A percentile compares a stretch with the other conserved stretches of the same genome.
phyloP scores from a whole-genome alignment of 345 rosid genomes.

The Murraya koenigii region DNA sequence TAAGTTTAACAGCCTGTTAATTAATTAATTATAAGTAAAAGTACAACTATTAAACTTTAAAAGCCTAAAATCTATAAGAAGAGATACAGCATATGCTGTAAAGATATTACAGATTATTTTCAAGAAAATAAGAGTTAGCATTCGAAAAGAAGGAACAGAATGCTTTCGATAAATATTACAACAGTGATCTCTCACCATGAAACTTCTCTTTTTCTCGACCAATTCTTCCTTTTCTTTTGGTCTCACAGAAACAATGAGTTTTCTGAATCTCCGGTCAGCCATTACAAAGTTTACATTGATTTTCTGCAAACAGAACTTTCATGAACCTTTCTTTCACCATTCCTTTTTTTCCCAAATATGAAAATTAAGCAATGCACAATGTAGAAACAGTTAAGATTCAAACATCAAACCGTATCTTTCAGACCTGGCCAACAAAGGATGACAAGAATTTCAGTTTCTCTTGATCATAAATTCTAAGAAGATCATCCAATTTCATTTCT shows the following conservation, averaged over 20 bases:
- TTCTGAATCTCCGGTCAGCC: constrained; percentile 64
- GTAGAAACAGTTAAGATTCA: constrained; percentile 9
- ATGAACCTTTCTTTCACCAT: neutral
- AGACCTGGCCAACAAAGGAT: constrained; percentile 89
- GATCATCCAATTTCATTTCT: constrained; percentile 83
- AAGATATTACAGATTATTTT: neutral
- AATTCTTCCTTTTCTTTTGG: constrained; percentile 76
- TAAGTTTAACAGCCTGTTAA: neutral
- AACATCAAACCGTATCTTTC: constrained; percentile 17
- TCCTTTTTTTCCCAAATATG: neutral
- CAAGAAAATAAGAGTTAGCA: neutral
- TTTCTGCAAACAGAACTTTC: constrained; percentile 48
- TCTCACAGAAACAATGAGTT: constrained; percentile 77
- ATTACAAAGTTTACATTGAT: constrained; percentile 52
- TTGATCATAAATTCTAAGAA: constrained; percentile 70
- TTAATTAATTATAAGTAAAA: neutral
- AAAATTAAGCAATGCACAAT: neutral
- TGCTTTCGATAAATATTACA: constrained; percentile 2
- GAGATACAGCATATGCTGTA: too few relatives aligned
- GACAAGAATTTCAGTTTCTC: constrained; percentile 84
- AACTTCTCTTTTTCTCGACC: constrained; percentile 65
- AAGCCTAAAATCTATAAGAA: neutral
- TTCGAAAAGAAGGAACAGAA: neutral
- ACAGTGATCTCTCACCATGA: constrained; percentile 57
- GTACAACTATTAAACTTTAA: neutral